Conservation (phyloP, 805 yeast genomes). For the Blastobotrys parvus region DNA sequence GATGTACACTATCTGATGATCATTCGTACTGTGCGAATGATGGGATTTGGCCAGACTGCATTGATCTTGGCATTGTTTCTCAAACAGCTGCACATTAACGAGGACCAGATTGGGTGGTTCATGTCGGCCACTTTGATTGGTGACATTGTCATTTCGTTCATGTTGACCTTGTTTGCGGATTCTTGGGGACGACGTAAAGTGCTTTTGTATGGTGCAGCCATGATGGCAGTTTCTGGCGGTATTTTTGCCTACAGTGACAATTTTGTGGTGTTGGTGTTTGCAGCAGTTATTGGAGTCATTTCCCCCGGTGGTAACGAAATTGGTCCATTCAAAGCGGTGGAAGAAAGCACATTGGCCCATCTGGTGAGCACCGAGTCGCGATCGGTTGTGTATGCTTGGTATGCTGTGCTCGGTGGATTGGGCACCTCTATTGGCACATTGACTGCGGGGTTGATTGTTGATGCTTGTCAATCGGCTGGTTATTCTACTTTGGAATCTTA, state of each 20-base stretch:
- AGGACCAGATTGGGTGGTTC: slow-evolving; percentile 38
- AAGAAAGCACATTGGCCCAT: slow-evolving; percentile 46
- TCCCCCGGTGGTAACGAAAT: slow-evolving; percentile 52
- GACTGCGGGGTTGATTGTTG: slow-evolving; percentile 31
- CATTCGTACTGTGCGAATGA: slow-evolving; percentile 27
- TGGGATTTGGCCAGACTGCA: slow-evolving; percentile 31
- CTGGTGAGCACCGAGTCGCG: slow-evolving; percentile 34
- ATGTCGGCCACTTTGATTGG: slow-evolving; percentile 43
- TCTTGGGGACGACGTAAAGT: slow-evolving; percentile 37
- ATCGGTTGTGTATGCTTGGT: slow-evolving; percentile 51
- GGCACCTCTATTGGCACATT: slow-evolving; percentile 41
- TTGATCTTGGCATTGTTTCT: slow-evolving; percentile 37
- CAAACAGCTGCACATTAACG: slow-evolving; percentile 34
- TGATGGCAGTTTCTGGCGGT: slow-evolving; percentile 38
- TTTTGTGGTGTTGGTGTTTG: slow-evolving; percentile 29
- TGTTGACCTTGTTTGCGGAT: slow-evolving; percentile 40
- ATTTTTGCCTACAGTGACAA: slow-evolving; percentile 31
- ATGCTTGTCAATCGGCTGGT: no score
- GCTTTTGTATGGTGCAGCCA: slow-evolving; percentile 33
- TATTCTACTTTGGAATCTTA: no score
- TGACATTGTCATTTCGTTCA: slow-evolving; percentile 41
- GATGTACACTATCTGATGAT: slow-evolving; percentile 27
- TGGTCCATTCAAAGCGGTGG: slow-evolving; percentile 50
- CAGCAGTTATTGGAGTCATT: slow-evolving; percentile 41
- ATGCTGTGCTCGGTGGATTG: slow-evolving; percentile 40